Conservation (phyloP, 495 filamentous ascomycete genomes). For the Penicillium robsamsonii region DNA sequence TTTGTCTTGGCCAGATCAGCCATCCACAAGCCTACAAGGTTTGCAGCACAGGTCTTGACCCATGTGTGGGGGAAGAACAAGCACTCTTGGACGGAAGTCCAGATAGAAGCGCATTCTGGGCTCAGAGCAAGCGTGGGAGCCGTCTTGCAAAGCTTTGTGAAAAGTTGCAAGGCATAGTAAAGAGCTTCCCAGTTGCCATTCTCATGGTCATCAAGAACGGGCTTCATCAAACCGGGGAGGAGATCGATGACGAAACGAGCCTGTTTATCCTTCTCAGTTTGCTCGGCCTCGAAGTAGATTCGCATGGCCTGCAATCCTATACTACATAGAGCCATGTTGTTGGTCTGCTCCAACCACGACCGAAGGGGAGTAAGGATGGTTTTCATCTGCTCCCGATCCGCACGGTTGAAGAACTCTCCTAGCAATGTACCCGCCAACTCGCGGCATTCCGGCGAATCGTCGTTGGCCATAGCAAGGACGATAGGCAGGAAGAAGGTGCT, state of each 20-base stretch:
- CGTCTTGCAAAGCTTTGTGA: slow-evolving; percentile 64
- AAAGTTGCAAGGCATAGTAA: slow-evolving; percentile 67
- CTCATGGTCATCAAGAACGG: slow-evolving; percentile 45
- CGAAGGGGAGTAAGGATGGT: slow-evolving; percentile 66
- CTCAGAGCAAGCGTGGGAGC: slow-evolving; percentile 62
- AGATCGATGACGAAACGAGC: slow-evolving; percentile 42
- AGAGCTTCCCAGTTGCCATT: slow-evolving; percentile 74
- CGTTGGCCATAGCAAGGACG: slow-evolving; percentile 80
- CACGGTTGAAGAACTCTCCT: slow-evolving; percentile 74
- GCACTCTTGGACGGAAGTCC: slow-evolving; percentile 62
- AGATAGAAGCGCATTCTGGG: slow-evolving; percentile 54
- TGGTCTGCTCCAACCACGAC: slow-evolving; percentile 72
- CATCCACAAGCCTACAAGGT: slow-evolving; percentile 73
- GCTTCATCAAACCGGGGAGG: slow-evolving; percentile 50
- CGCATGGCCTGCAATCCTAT: slow-evolving; percentile 77
- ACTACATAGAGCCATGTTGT: slow-evolving; percentile 65
- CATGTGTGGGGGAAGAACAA: slow-evolving; percentile 70
- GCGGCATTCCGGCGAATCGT: slow-evolving; percentile 81
- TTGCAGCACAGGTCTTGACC: slow-evolving; percentile 74
- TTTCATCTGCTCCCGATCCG: slow-evolving; percentile 67
- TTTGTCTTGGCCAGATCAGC: slow-evolving; percentile 70
- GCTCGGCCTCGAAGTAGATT: slow-evolving; percentile 73
- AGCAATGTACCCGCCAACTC: slow-evolving; percentile 77
- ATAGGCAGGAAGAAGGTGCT: slow-evolving; percentile 82
- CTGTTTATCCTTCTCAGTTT: slow-evolving; percentile 62